Evolutionary conservation across 768 basidiomycete species (phyloP).

Genomic region (Exidia glandulosa): DNA sequence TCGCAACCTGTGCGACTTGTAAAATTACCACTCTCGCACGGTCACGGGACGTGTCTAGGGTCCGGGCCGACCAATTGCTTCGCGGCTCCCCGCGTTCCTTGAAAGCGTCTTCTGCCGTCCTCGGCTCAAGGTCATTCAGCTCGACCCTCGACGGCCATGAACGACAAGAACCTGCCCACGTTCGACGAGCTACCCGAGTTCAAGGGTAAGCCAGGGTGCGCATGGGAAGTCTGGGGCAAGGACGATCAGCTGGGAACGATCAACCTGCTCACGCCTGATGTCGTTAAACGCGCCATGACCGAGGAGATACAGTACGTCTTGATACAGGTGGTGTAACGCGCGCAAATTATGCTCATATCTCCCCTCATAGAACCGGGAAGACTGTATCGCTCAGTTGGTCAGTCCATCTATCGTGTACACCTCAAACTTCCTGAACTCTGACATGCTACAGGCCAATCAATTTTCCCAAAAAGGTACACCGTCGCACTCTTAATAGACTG

Average conservation of each 20-base stretch:
- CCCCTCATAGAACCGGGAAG: slow-evolving; percentile 2
- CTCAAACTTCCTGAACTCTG: background rate
- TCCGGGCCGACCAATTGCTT: too few relatives aligned
- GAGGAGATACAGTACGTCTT: slow-evolving; percentile 5
- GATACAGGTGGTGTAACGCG: background rate
- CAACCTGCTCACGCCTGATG: slow-evolving; percentile 9
- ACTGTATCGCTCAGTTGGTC: slow-evolving; percentile 3
- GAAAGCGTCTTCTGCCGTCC: too few relatives aligned
- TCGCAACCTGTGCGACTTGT: too few relatives aligned
- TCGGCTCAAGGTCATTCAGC: too few relatives aligned
- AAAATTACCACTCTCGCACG: too few relatives aligned
- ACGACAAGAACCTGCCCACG: slow-evolving; percentile 1
- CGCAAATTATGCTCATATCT: background rate
- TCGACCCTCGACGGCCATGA: slow-evolving; percentile 4
- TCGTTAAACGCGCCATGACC: slow-evolving; percentile 2
- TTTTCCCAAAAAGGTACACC: slow-evolving; percentile 5
- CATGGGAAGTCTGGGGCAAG: slow-evolving; percentile 9
- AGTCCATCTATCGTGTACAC: background rate
- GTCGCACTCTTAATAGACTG: too few relatives aligned
- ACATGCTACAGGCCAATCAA: slow-evolving; percentile 5
- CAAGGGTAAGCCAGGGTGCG: slow-evolving; percentile 3
- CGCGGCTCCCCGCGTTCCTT: too few relatives aligned
- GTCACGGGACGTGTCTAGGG: too few relatives aligned
- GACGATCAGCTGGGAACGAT: slow-evolving; percentile 9
- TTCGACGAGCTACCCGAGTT: slow-evolving; percentile 7